Conservation (phyloP, 2,329 filamentous ascomycete species). For the Penicillium paneum region DNA sequence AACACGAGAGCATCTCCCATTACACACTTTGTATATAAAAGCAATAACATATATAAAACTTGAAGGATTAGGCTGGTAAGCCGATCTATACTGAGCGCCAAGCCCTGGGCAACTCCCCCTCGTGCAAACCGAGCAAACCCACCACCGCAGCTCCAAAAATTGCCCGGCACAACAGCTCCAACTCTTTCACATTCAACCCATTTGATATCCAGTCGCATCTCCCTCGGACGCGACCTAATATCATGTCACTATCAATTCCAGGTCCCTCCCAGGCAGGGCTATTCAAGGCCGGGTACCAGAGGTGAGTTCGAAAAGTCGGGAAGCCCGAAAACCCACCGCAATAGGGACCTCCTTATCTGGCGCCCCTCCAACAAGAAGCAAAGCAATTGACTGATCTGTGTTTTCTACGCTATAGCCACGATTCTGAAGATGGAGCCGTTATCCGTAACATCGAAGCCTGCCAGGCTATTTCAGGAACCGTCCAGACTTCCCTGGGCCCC, state of each 20-base stretch:
- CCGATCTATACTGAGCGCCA: background rate
- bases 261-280: slow-evolving; percentile 88
- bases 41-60: background rate
- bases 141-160: slow-evolving; percentile 38
- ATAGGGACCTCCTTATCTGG: slow-evolving; percentile 23
- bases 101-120: slow-evolving; percentile 27
- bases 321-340: slow-evolving; percentile 9
- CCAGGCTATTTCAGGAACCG: slow-evolving; percentile 89
- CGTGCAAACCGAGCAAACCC: slow-evolving; percentile 42
- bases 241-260: slow-evolving; percentile 90
- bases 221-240: slow-evolving; percentile 28
- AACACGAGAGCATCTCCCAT: background rate
- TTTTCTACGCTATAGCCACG: slow-evolving; percentile 65
- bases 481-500: slow-evolving; percentile 93
- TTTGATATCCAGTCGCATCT: slow-evolving; percentile 22
- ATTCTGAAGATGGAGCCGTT: slow-evolving; percentile 97
- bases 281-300: slow-evolving; percentile 96
- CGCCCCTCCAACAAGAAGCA: slow-evolving; percentile 13
- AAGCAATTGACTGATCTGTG: slow-evolving; percentile 11
- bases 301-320: slow-evolving; percentile 55
- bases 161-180: slow-evolving; percentile 33
- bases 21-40: background rate
- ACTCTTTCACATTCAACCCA: slow-evolving; percentile 9
- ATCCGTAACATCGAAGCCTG: slow-evolving; percentile 98
- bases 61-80: background rate